These are phyloP conservation scores for Cryptococcus sp. DNA, from an alignment of 1,284 basidiomycete genomes.

Conservation along the genomic window DNA sequence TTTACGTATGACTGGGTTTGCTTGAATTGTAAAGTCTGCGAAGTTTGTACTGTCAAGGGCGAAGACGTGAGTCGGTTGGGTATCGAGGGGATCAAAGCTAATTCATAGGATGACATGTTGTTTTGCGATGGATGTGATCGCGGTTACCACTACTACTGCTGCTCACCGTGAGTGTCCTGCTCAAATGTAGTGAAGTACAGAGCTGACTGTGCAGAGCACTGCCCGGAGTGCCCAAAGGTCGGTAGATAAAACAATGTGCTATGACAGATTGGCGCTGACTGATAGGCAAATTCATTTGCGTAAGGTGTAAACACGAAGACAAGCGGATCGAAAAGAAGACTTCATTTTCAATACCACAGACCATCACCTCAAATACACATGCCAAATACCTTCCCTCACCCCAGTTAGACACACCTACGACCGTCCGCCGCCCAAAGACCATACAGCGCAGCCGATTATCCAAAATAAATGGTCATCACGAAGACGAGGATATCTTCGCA, in stretches of 20 bases:
- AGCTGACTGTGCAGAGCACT: no score
- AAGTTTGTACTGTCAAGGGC: conserved; percentile 77
- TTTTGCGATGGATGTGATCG: conserved; percentile 95
- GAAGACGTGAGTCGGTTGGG: conserved; percentile 69
- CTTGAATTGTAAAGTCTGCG: conserved; percentile 89
- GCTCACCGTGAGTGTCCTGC: conserved; percentile 56
- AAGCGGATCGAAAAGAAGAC: no score
- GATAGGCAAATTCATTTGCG: no score
- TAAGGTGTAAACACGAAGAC: no score
- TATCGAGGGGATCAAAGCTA: not conserved
- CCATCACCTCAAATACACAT: no score
- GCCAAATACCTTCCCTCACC: no score
- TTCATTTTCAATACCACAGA: no score
- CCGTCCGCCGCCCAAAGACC: not conserved
- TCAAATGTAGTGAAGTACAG: no score
- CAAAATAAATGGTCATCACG: not conserved
- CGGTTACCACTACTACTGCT: conserved; percentile 90
- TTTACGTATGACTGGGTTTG: conserved; percentile 80
- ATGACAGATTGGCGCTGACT: no score
- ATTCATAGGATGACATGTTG: conserved; percentile 65
- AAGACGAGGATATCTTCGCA: conserved; percentile 8
- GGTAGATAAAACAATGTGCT: no score
- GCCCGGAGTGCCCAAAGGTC: no score
- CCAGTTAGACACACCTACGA: not conserved
- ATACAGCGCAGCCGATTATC: not conserved